Conservation (phyloP, 331 rosid species). For the Telfairia occidentalis region DNA sequence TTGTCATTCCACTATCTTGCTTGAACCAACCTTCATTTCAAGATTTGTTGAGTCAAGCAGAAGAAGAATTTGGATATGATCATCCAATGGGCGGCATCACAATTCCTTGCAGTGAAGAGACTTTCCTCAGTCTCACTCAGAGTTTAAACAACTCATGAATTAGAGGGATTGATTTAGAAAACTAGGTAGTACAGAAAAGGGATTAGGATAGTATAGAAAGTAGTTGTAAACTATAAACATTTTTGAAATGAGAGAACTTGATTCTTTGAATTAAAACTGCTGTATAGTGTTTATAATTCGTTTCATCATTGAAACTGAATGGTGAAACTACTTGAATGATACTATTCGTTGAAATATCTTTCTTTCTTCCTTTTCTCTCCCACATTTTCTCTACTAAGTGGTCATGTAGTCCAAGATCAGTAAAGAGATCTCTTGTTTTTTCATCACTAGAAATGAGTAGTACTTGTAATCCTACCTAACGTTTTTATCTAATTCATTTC, state of each 20-base stretch:
- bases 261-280: not conserved
- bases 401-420: not conserved
- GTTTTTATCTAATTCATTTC: not conserved
- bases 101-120: constrained; percentile 9
- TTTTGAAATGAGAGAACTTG: not conserved
- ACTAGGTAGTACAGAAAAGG: not conserved
- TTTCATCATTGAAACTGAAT: not conserved
- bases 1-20: not conserved
- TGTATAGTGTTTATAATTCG: not conserved
- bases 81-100: constrained; percentile 14
- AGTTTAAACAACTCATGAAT: not conserved
- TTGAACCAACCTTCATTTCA: constrained; percentile 9
- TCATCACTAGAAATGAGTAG: not conserved
- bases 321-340: not conserved
- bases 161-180: not conserved
- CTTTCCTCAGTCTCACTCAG: not conserved
- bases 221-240: not conserved
- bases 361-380: not conserved
- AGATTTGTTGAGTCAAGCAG: not conserved
- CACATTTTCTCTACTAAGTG: not conserved
- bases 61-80: constrained; percentile 12
- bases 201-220: not conserved
- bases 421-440: not conserved
- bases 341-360: not conserved
- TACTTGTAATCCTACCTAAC: not conserved